Conservation (phyloP, 257 asterid genomes). For the Solanum commersonii region DNA sequence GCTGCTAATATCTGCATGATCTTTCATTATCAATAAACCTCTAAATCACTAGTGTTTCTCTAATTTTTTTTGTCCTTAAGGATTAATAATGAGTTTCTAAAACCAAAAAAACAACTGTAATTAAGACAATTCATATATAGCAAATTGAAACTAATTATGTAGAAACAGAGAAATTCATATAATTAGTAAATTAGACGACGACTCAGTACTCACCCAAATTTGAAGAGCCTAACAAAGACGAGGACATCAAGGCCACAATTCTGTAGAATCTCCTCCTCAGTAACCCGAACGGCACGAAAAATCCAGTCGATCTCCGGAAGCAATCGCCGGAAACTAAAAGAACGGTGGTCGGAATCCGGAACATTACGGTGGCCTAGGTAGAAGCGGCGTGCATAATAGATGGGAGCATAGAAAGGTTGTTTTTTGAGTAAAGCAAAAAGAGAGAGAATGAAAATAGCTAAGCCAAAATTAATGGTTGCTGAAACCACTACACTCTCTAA, state of each 20-base stretch:
- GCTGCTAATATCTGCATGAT: not conserved
- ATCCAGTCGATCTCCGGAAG: constrained; percentile 73
- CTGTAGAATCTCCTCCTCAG: constrained; percentile 71
- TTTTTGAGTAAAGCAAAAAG: constrained; percentile 61
- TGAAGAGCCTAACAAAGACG: constrained; percentile 60
- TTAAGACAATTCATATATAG: no score
- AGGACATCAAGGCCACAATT: constrained; percentile 72
- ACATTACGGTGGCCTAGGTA: constrained; percentile 37
- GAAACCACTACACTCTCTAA: constrained; percentile 57
- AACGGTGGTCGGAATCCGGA: constrained; percentile 18
- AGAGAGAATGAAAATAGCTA: constrained; percentile 52
- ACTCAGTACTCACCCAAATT: constrained; percentile 50
- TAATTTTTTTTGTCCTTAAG: no score
- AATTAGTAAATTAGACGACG: no score
- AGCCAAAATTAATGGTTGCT: constrained; percentile 67
- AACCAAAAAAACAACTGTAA: not conserved
- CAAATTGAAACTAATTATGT: no score
- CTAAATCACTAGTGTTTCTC: no score
- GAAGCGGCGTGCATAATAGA: constrained; percentile 70
- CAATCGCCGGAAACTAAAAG: constrained; percentile 29
- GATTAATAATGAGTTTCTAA: no score
- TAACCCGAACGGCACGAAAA: constrained; percentile 34
- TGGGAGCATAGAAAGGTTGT: constrained; percentile 54
- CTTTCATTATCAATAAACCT: no score
- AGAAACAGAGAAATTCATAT: no score